phyloP scores from a whole-genome alignment of 495 filamentous ascomycete species.

The Aspergillus saccharolyticus region DNA sequence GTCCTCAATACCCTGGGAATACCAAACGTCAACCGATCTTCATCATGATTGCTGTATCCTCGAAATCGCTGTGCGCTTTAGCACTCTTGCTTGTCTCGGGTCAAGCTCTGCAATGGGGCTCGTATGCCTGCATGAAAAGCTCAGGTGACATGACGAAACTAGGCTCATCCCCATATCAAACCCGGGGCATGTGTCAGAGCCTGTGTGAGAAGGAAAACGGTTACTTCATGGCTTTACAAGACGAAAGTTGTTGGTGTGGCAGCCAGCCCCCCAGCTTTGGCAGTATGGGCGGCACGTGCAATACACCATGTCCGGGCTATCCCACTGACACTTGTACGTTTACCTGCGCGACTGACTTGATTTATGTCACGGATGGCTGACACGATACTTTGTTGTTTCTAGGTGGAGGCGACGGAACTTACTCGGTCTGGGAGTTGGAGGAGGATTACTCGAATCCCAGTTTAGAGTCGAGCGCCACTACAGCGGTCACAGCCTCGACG shows the following conservation, averaged over 20 bases:
- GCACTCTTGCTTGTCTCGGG: neutral
- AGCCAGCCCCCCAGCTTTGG: neutral
- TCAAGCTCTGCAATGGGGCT: neutral
- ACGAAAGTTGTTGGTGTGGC: neutral
- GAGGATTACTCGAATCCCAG: slow-evolving; percentile 1
- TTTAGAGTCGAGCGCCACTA: neutral
- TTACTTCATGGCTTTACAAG: neutral
- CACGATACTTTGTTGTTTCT: neutral
- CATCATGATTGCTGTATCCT: neutral
- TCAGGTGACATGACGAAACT: neutral
- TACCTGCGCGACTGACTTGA: neutral
- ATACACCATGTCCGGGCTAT: neutral
- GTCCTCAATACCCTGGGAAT: too few relatives aligned
- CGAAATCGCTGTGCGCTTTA: neutral
- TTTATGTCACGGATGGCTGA: neutral
- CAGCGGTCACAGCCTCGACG: neutral
- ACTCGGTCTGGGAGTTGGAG: neutral
- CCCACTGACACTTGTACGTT: neutral
- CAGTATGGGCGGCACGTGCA: neutral
- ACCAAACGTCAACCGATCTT: too few relatives aligned
- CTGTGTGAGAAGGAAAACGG: neutral
- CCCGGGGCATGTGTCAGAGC: neutral
- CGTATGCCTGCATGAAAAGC: neutral
- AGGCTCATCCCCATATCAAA: neutral
- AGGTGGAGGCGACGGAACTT: neutral